phyloP scores from a whole-genome alignment of 2,329 filamentous ascomycete species.

The Trichoderma koningii region DNA sequence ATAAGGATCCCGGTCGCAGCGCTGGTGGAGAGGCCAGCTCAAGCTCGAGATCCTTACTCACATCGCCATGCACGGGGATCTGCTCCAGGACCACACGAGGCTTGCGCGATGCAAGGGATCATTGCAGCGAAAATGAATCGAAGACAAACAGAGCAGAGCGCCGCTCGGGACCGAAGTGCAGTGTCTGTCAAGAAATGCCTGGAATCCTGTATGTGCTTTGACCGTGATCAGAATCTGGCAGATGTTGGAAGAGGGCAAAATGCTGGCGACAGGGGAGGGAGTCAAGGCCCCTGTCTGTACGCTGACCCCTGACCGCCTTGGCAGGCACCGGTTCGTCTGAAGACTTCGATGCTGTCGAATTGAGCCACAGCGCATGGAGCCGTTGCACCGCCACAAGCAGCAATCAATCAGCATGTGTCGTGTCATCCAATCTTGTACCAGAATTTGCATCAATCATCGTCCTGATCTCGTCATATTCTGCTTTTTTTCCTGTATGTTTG shows the following conservation, averaged over 20 bases:
- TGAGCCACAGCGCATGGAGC: neutral
- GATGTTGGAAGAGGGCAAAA: neutral
- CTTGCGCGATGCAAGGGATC: neutral
- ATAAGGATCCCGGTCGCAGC: neutral
- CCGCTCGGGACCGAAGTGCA: neutral
- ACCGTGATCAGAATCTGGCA: neutral
- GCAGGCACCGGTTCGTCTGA: too few species aligned
- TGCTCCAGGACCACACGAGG: neutral
- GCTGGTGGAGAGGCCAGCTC: conserved; percentile 4
- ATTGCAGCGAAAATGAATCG: neutral
- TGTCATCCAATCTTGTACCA: too few species aligned
- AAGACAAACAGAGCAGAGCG: neutral
- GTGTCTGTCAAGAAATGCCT: too few species aligned
- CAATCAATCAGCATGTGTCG: neutral
- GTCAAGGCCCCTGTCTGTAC: conserved; percentile 1
- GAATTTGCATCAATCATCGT: neutral
- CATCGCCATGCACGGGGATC: conserved; percentile 14
- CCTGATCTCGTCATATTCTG: neutral
- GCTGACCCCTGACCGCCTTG: neutral
- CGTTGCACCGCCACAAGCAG: conserved; percentile 9
- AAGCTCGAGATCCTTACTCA: conserved; percentile 11
- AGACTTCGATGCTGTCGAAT: too few species aligned
- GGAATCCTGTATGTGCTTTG: neutral
- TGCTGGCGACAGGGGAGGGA: neutral
- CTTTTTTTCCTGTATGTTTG: too few species aligned